phyloP scores from a whole-genome alignment of 1,284 basidiomycete genomes.

The Austroboletus niveus region DNA sequence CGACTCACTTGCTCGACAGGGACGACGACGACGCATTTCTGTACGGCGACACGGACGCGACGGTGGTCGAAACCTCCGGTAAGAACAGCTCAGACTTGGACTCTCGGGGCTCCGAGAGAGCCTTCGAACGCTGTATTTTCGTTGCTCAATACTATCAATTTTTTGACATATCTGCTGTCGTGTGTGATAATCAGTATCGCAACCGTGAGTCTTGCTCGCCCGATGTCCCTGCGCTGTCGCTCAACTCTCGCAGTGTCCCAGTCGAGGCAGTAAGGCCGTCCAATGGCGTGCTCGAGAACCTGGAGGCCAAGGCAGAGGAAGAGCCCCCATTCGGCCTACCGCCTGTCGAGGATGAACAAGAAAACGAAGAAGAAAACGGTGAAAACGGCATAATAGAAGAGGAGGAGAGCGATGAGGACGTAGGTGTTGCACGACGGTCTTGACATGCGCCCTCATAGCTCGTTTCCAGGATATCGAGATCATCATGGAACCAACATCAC shows the following conservation, averaged over 20 bases:
- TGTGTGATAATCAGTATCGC: slow-evolving; percentile 46
- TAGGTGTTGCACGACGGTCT: slow-evolving; percentile 17
- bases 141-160: slow-evolving; percentile 41
- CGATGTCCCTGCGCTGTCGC: slow-evolving; percentile 14
- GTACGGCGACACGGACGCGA: slow-evolving; percentile 55
- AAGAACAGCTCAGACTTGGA: slow-evolving; percentile 34
- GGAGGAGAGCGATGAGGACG: slow-evolving; percentile 46
- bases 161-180: slow-evolving; percentile 30
- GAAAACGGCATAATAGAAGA: slow-evolving; percentile 31
- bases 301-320: slow-evolving; percentile 45
- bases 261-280: slow-evolving; percentile 42
- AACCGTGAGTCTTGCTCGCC: slow-evolving; percentile 49
- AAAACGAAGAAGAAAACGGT: slow-evolving; percentile 33
- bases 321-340: slow-evolving; percentile 32
- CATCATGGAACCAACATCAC: slow-evolving; percentile 69
- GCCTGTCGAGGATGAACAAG: slow-evolving; percentile 27
- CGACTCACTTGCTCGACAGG: slow-evolving; percentile 32
- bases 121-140: slow-evolving; percentile 29
- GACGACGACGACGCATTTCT: slow-evolving; percentile 78
- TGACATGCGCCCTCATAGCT: slow-evolving; percentile 5
- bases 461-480: slow-evolving; percentile 67
- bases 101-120: slow-evolving; percentile 22
- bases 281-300: slow-evolving; percentile 46
- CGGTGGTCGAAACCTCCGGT: slow-evolving; percentile 43
- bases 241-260: slow-evolving; percentile 40